Base-by-base conservation (phyloP, 768 basidiomycete genomes). In the Cystoderma amianthinum region DNA sequence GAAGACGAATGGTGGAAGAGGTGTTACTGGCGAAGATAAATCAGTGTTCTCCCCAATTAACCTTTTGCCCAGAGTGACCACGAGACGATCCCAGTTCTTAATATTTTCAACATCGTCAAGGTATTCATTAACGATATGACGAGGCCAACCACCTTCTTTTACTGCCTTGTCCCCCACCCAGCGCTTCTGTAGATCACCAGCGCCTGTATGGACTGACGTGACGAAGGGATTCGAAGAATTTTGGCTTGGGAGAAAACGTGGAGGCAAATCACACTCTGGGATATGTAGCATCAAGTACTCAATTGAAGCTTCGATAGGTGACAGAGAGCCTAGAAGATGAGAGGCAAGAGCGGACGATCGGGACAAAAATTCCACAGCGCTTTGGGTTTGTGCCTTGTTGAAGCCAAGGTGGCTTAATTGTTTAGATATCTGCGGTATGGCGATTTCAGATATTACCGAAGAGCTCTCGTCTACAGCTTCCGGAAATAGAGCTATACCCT, bases 201-300 rank as follows among this genome's bases (percentile, higher is more conserved):
- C 60, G 0, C 84, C 82, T 15, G 78, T 67, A 57, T 86, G 80
- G 2, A 69, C 66, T 3, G 80, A 74, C 11, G 76, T 77, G 44
- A 89, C 60, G 55, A 89, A 86, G 1, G 85, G 65, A 49, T 78
- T 72, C 0, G 83, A 85, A 2, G 83, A 77, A 49, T 80, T 82
- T n/a, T 60, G 59, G 7, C 67, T 56, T 3, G 83, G 77, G 12
- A 86, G 59, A 57, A 90, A 89, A 19, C 75, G 73, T 38, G 68
- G 55, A 0, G 94, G 94, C 3, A 96, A 72, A 50, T 95, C 92
- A 43, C 87, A 83, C 64, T 97, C 93, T 0, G 92, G 85, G 4
- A 87, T 56, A 50, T 88, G 78, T 16, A 95, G 69, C 34, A 95
- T 71, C 2, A 96, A 70, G 62, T 89, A 90, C 49, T 92, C 86